phyloP scores from a whole-genome alignment of 106 monocot species.

The Gastrodia elata region DNA sequence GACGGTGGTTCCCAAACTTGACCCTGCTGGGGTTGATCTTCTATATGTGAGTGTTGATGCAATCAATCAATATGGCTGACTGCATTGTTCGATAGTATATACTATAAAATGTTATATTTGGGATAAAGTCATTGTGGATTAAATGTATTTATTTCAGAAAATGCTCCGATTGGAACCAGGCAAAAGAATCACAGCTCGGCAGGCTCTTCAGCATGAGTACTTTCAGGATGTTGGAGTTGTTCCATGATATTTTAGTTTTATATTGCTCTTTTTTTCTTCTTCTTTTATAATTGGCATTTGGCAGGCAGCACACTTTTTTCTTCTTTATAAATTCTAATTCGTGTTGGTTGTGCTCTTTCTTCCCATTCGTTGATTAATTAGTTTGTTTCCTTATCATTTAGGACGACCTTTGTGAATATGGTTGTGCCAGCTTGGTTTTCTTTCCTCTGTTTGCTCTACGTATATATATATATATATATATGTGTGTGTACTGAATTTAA shows the following conservation, averaged over 20 bases:
- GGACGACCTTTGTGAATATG: too few species aligned
- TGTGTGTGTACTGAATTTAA: too few species aligned
- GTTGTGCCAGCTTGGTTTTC: too few species aligned
- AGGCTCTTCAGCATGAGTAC: slow-evolving; percentile 84
- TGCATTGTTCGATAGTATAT: neutral
- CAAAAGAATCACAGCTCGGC: slow-evolving; percentile 73
- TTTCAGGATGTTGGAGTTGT: slow-evolving; percentile 69
- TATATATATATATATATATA: too few species aligned
- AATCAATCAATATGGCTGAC: neutral
- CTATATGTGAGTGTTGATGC: slow-evolving; percentile 63
- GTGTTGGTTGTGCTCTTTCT: slow-evolving; percentile 4
- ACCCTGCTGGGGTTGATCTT: slow-evolving; percentile 78
- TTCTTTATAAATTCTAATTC: too few species aligned
- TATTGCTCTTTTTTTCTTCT: neutral
- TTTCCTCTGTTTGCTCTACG: too few species aligned
- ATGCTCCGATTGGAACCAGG: slow-evolving; percentile 71
- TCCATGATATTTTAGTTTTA: slow-evolving; percentile 29
- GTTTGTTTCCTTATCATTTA: too few species aligned
- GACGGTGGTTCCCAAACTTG: slow-evolving; percentile 76
- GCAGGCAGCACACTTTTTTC: neutral
- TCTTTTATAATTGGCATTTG: neutral
- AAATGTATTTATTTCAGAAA: slow-evolving; percentile 40
- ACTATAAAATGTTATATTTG: neutral
- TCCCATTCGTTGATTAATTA: neutral
- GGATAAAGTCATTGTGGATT: neutral